Evolutionary conservation across 2,329 filamentous ascomycete genomes (phyloP).

Genomic region (Ophiocordyceps camponoti-floridani): DNA sequence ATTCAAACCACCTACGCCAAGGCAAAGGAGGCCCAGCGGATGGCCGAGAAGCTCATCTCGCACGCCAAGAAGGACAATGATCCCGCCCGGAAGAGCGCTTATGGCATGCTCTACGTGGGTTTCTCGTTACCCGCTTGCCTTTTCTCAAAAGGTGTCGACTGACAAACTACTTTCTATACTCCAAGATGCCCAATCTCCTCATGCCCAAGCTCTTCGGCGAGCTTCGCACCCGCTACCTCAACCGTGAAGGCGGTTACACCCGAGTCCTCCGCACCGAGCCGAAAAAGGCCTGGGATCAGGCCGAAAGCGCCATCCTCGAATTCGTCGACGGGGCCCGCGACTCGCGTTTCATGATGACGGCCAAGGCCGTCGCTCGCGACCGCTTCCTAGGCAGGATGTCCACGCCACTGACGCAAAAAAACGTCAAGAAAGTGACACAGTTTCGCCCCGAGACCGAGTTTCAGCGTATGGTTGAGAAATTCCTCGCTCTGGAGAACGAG

Average conservation of each 20-base stretch:
- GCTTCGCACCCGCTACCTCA: conserved; percentile 60
- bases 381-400: conserved; percentile 34
- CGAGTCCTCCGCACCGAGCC: conserved; percentile 86
- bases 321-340: conserved; percentile 89
- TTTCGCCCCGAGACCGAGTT: conserved; percentile 51
- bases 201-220: conserved; percentile 79
- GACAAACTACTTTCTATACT: background rate
- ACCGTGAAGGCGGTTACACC: conserved; percentile 81
- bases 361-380: conserved; percentile 58
- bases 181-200: conserved; percentile 46
- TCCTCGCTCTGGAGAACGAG: conserved; percentile 8
- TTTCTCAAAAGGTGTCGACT: background rate
- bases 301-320: conserved; percentile 77
- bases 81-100: conserved; percentile 56
- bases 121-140: background rate
- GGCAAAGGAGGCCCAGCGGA: conserved; percentile 85
- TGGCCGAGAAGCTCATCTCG: conserved; percentile 90
- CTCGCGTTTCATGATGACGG: conserved; percentile 87
- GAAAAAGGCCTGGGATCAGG: conserved; percentile 67
- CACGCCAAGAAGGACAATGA: conserved; percentile 86
- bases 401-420: conserved; percentile 56
- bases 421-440: conserved; percentile 74
- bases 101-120: conserved; percentile 70
- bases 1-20: conserved; percentile 93
- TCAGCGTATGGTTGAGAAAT: conserved; percentile 39